These are phyloP conservation scores for Globisporangium okanoganense DNA, from an alignment of 352 stramenopile genomes.

Conservation along the genomic window DNA sequence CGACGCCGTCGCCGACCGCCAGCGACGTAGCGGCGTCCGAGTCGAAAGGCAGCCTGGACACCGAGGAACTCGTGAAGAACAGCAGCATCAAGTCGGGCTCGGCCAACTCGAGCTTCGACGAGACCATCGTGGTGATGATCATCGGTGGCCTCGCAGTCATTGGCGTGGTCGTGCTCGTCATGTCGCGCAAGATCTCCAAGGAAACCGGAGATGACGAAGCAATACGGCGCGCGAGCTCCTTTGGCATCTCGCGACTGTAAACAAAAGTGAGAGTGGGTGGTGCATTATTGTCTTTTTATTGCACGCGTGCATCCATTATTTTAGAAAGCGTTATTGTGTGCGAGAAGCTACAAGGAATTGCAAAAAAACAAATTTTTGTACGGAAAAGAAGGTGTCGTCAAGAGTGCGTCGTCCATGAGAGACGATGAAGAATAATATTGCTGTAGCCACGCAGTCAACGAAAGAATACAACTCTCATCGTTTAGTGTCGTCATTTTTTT, in stretches of 20 bases:
- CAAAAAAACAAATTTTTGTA: too few relatives aligned
- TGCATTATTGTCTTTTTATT: neutral
- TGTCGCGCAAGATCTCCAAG: conserved; percentile 55
- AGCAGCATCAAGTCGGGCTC: conserved; percentile 21
- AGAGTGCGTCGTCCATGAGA: neutral
- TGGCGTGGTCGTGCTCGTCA: conserved; percentile 38
- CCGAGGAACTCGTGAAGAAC: conserved; percentile 10
- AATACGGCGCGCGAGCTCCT: conserved; percentile 13
- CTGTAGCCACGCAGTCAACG: neutral
- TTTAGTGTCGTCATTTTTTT: neutral
- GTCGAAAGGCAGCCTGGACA: neutral
- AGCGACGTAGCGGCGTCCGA: conserved; percentile 2
- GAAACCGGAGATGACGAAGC: conserved; percentile 38
- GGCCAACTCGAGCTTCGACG: conserved; percentile 14
- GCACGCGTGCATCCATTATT: conserved; percentile 2
- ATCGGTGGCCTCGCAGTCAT: conserved; percentile 55
- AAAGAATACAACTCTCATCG: neutral
- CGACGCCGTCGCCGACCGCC: neutral
- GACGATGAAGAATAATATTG: neutral
- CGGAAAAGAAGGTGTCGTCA: neutral
- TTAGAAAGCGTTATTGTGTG: conserved; percentile 1
- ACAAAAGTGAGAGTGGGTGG: neutral
- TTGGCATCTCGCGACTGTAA: conserved; percentile 9
- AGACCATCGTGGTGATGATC: conserved; percentile 55
- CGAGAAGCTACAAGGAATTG: neutral